Conservation (phyloP, 768 basidiomycete genomes). For the Lentinula edodes region DNA sequence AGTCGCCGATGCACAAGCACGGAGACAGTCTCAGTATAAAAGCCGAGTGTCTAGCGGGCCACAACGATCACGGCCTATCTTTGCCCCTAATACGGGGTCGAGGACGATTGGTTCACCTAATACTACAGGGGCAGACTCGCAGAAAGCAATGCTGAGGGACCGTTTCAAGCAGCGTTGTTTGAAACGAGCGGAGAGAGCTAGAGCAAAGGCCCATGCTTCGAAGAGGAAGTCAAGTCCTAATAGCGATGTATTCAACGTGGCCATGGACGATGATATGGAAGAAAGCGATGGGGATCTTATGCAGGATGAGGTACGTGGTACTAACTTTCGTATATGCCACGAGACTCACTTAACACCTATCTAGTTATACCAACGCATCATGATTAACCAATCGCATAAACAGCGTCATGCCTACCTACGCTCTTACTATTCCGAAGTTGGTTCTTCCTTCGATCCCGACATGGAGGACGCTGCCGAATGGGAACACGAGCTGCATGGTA, state of each 20-base stretch:
- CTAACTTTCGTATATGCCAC: neutral
- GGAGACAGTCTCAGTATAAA: conserved; percentile 56
- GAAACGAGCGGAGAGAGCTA: conserved; percentile 53
- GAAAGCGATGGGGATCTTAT: conserved; percentile 56
- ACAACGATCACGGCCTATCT: neutral
- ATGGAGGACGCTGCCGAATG: conserved; percentile 58
- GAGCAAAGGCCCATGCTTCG: conserved; percentile 38
- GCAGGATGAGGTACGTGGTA: conserved; percentile 51
- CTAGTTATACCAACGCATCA: conserved; percentile 64
- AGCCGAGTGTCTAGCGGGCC: conserved; percentile 20
- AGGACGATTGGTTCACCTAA: conserved; percentile 5
- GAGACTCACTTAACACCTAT: conserved; percentile 4
- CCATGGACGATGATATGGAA: conserved; percentile 49
- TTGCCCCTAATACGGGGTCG: conserved; percentile 11
- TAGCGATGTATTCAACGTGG: conserved; percentile 43
- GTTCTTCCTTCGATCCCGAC: conserved; percentile 72
- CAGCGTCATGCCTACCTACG: conserved; percentile 49
- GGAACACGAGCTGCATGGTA: conserved; percentile 52
- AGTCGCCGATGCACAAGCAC: conserved; percentile 34
- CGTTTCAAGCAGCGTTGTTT: conserved; percentile 57
- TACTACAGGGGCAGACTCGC: conserved; percentile 32
- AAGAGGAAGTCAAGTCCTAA: conserved; percentile 31
- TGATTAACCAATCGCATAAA: conserved; percentile 48
- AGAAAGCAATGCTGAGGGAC: conserved; percentile 52
- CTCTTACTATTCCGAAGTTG: conserved; percentile 64